Base-by-base conservation (phyloP, 371 early-diverging fungal genomes). In the Saksenaea oblongispora region DNA sequence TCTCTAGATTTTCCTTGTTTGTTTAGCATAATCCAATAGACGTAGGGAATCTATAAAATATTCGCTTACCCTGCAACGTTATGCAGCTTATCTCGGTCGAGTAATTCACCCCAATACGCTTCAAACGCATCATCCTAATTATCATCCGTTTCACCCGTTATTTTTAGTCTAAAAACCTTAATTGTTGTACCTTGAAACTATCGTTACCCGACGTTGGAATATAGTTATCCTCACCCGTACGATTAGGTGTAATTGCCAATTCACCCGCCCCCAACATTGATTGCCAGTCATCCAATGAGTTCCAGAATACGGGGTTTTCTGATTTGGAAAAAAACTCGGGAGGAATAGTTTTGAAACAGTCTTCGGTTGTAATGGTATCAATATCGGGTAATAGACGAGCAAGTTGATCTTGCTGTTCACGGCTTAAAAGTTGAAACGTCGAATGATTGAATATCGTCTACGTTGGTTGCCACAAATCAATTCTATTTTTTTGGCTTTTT, bases 1-100 rank as follows among this genome's bases (percentile, higher is more conserved):
- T 82, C 82, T 3, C 81, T 81, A 56, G 18, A 41, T 34, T 44
- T 31, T 47, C 10, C 10, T 9, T 4, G 17, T 47, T 47, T 9
- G 22, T n/a, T 17, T 9, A 11, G 5, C 22, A 26, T 39, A 34
- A 24, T 35, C 17, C 10, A 44, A 22, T 17, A 27, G 4, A 31
- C 39, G 7, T 36, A 22, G 8, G 44, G 42, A 7, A 59, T 15
- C 7, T 13, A 14, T 37, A 61, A 54, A 42, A 55, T n/a, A 37
- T 35, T 41, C 17, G n/a, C 51, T 22, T 71, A 80, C 81, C 82
- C 82, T 60, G 82, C 82, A 31, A 82, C 79, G 62, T 78, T 77
- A 63, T 76, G 72, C 41, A 71, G 64, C 56, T 73, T 82, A 39
- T 82, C 82, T 65, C 74, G 69, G 64, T 76, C 78, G 53, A 64